Evolutionary conservation across 768 basidiomycete genomes (phyloP).

Genomic region (Fistulinella prunicolor): DNA sequence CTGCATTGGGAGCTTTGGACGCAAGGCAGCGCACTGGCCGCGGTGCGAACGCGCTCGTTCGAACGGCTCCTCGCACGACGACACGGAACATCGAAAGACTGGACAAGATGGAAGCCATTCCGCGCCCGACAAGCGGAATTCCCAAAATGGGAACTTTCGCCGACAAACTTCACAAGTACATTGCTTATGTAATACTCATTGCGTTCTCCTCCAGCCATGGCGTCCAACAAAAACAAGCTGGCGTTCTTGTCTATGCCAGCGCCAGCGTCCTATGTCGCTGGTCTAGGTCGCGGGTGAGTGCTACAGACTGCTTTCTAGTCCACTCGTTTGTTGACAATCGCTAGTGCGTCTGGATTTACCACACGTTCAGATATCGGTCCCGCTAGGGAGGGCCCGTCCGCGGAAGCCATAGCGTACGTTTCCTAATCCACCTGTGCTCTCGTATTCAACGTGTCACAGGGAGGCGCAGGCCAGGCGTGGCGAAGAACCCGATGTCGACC

Average conservation of each 20-base stretch:
- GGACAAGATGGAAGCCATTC: too few relatives aligned
- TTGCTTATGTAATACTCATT: too few relatives aligned
- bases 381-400: constrained; percentile 91
- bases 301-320: not conserved
- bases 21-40: constrained; percentile 23
- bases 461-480: constrained; percentile 85
- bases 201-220: too few relatives aligned
- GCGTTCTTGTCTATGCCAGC: constrained; percentile 91
- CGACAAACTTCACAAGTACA: too few relatives aligned
- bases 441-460: constrained; percentile 35
- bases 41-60: constrained; percentile 14
- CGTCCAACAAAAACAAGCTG: constrained; percentile 65
- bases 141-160: too few relatives aligned
- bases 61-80: constrained; percentile 22
- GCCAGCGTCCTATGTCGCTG: constrained; percentile 96
- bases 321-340: constrained; percentile 9
- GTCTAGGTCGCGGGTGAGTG: constrained; percentile 92
- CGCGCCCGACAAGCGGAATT: too few relatives aligned
- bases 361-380: constrained; percentile 99
- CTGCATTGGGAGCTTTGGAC: constrained; percentile 17
- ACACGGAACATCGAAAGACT: constrained; percentile 23
- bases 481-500: constrained; percentile 84
- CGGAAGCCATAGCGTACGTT: constrained; percentile 83
- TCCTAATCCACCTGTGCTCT: too few relatives aligned
- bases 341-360: constrained; percentile 93